Evolutionary conservation across 352 stramenopile species (phyloP).

Genomic region (Phytophthora cactorum): DNA sequence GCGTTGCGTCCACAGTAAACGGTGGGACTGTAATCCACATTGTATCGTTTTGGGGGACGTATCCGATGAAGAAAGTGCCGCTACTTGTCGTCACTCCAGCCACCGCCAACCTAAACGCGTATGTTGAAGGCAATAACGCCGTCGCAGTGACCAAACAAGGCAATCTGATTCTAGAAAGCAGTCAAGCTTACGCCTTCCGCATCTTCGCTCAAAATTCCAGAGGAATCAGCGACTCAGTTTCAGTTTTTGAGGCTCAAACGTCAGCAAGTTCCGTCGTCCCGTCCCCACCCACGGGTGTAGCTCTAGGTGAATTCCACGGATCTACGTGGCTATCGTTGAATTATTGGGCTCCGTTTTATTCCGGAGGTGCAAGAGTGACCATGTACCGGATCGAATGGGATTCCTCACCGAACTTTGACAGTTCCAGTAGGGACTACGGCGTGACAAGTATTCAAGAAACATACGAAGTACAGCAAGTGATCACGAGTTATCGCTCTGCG

Average conservation of each 20-base stretch:
- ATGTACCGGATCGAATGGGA: slow-evolving; percentile 95
- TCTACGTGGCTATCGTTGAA: slow-evolving; percentile 79
- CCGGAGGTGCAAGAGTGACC: slow-evolving; percentile 89
- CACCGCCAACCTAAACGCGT: slow-evolving; percentile 25
- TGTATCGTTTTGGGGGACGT: slow-evolving; percentile 89
- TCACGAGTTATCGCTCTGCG: slow-evolving; percentile 66
- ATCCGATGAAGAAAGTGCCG: slow-evolving; percentile 60
- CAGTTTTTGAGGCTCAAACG: slow-evolving; percentile 48
- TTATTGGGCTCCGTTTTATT: slow-evolving; percentile 85
- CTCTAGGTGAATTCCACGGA: too few species aligned
- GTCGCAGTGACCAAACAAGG: slow-evolving; percentile 61
- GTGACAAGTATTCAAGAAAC: slow-evolving; percentile 87
- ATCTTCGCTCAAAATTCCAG: slow-evolving; percentile 68
- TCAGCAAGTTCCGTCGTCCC: slow-evolving; percentile 70
- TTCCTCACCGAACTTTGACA: slow-evolving; percentile 83
- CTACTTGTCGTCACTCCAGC: slow-evolving; percentile 40
- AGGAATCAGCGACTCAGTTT: slow-evolving; percentile 54
- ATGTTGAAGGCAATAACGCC: slow-evolving; percentile 55
- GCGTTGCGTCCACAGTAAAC: slow-evolving; percentile 51
- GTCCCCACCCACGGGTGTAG: slow-evolving; percentile 70
- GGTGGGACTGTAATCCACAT: slow-evolving; percentile 77
- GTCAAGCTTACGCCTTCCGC: slow-evolving; percentile 58
- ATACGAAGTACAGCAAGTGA: slow-evolving; percentile 93
- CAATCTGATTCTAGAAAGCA: slow-evolving; percentile 60
- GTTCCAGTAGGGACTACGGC: slow-evolving; percentile 82